phyloP scores from a whole-genome alignment of 2,329 filamentous ascomycete genomes.

The Colletotrichum noveboracense region DNA sequence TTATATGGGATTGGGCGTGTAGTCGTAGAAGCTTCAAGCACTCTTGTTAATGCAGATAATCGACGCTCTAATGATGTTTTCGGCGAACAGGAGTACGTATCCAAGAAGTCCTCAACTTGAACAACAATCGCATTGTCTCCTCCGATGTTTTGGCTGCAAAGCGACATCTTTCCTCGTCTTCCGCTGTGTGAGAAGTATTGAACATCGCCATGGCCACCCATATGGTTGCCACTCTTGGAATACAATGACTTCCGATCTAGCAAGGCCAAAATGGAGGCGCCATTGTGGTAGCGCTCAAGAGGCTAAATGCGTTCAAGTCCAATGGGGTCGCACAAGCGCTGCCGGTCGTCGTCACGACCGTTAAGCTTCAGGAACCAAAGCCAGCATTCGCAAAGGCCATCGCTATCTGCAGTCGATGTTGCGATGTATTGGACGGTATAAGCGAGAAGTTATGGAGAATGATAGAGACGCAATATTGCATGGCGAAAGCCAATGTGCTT shows the following conservation, averaged over 20 bases:
- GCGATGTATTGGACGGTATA: not conserved
- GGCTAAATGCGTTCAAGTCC: fast-evolving
- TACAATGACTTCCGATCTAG: too few relatives aligned
- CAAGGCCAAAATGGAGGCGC: too few relatives aligned
- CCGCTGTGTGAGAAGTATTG: too few relatives aligned
- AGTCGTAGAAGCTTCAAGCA: too few relatives aligned
- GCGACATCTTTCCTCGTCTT: too few relatives aligned
- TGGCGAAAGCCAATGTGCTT: not conserved
- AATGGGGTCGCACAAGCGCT: not conserved
- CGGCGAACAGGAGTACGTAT: not conserved
- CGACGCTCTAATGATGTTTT: not conserved
- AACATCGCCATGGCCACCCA: not conserved
- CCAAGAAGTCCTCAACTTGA: fast-evolving
- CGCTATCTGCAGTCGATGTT: not conserved
- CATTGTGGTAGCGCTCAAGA: too few relatives aligned
- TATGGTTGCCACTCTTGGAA: not conserved
- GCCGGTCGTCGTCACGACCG: fast-evolving
- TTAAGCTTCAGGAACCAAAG: not conserved
- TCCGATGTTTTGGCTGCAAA: not conserved
- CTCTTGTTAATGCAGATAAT: too few relatives aligned
- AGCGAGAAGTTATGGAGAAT: not conserved
- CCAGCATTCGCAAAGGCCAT: fast-evolving
- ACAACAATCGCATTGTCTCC: not conserved
- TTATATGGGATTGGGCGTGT: too few relatives aligned
- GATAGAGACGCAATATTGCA: not conserved